phyloP scores from a whole-genome alignment of 495 filamentous ascomycete genomes.

The Cenococcum geophilum region DNA sequence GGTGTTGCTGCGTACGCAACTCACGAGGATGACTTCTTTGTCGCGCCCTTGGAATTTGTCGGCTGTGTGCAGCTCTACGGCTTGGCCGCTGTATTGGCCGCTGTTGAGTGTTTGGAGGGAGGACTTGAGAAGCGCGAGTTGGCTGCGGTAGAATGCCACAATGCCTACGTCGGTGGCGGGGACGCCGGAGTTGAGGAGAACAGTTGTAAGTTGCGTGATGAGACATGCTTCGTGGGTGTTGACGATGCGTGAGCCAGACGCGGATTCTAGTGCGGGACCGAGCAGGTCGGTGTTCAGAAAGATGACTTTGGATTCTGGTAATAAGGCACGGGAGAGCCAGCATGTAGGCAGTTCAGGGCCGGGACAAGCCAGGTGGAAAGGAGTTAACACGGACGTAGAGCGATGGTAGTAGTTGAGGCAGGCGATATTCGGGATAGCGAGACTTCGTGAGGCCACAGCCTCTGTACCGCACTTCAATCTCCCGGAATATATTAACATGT shows the following conservation, averaged over 20 bases:
- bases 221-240: slow-evolving; percentile 75
- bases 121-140: slow-evolving; percentile 58
- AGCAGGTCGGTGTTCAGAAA: slow-evolving; percentile 85
- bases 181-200: slow-evolving; percentile 68
- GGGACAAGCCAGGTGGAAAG: slow-evolving; percentile 46
- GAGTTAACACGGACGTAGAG: slow-evolving; percentile 7
- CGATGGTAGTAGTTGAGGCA: slow-evolving; percentile 44
- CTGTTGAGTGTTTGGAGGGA: slow-evolving; percentile 15
- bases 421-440: slow-evolving; percentile 55
- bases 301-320: slow-evolving; percentile 62
- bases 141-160: slow-evolving; percentile 96
- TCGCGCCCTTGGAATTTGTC: slow-evolving; percentile 95
- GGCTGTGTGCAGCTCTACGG: slow-evolving; percentile 88
- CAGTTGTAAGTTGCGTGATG: slow-evolving; percentile 68
- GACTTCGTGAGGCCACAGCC: slow-evolving; percentile 59
- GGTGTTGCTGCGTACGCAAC: slow-evolving; percentile 80
- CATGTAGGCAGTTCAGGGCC: slow-evolving; percentile 50
- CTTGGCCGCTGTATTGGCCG: slow-evolving; percentile 25
- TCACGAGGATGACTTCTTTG: slow-evolving; percentile 83
- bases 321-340: slow-evolving; percentile 76
- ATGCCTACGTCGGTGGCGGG: slow-evolving; percentile 77
- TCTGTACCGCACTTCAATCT: slow-evolving; percentile 81
- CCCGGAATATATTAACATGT: slow-evolving; percentile 86
- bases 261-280: slow-evolving; percentile 52
- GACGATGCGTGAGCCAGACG: slow-evolving; percentile 74